A percentile compares a stretch with the other conserved stretches of the same genome.
phyloP scores from a whole-genome alignment of 2,329 filamentous ascomycete species.

The Elsinoe australis region DNA sequence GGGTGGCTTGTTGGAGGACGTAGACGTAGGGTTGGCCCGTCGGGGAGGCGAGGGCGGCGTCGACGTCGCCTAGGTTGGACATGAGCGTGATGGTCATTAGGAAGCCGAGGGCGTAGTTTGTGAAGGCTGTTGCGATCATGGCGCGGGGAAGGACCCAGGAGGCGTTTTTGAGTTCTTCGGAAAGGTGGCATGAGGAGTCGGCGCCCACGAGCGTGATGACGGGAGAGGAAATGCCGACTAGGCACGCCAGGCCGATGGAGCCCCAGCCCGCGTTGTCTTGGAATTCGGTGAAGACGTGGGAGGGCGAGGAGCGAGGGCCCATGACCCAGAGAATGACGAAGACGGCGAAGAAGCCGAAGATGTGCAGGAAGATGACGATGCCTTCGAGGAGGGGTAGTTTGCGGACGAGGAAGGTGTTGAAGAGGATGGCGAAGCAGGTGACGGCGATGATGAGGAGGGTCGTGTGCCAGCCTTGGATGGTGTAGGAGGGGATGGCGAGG shows the following conservation, averaged over 20 bases:
- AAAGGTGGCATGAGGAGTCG: constrained; percentile 30
- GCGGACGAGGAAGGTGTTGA: constrained; percentile 27
- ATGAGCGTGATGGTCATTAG: constrained; percentile 27
- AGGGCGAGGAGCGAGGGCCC: constrained; percentile 21
- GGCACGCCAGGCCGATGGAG: constrained; percentile 15
- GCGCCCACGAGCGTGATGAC: constrained; percentile 34
- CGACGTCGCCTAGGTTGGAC: constrained; percentile 25
- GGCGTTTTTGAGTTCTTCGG: constrained; percentile 29
- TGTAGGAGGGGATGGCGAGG: constrained; percentile 27
- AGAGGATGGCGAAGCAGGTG: constrained; percentile 27
- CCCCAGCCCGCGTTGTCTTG: constrained; percentile 22
- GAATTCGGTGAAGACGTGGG: constrained; percentile 22
- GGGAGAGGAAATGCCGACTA: constrained; percentile 24
- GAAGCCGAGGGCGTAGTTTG: constrained; percentile 29
- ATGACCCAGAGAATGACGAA: constrained; percentile 27
- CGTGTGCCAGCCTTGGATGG: constrained; percentile 22
- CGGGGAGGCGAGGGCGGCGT: constrained; percentile 20
- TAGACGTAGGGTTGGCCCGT: constrained; percentile 25
- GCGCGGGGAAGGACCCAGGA: constrained; percentile 26
- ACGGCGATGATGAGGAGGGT: constrained; percentile 31
- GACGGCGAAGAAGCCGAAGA: constrained; percentile 30
- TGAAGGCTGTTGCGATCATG: constrained; percentile 27
- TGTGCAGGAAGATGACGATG: constrained; percentile 28
- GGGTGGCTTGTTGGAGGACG: constrained; percentile 24
- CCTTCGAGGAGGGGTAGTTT: constrained; percentile 28